Conservation (phyloP, 106 monocot species). For the Agapanthus africanus region DNA sequence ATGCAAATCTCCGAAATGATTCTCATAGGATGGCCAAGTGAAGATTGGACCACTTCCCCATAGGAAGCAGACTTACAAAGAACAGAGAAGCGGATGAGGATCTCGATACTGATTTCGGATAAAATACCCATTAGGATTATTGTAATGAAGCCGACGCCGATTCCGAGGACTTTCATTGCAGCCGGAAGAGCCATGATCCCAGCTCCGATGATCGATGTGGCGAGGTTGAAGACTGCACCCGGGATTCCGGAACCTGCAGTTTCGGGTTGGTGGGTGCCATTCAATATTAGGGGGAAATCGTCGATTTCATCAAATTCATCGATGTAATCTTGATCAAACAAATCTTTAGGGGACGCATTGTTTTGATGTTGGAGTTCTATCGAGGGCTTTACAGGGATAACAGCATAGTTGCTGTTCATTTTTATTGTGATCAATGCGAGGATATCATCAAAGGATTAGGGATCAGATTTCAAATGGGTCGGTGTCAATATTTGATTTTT, state of each 20-base stretch:
- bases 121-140: conserved; percentile 66
- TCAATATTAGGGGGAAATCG: conserved; percentile 42
- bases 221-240: conserved; percentile 84
- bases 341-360: neutral
- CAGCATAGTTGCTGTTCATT: conserved; percentile 37
- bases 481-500: conserved; percentile 7
- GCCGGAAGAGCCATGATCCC: conserved; percentile 95
- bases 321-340: neutral
- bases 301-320: conserved; percentile 32
- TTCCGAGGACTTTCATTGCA: conserved; percentile 80
- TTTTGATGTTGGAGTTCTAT: conserved; percentile 37
- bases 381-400: conserved; percentile 19
- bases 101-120: conserved; percentile 80
- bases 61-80: conserved; percentile 48
- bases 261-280: neutral
- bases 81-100: conserved; percentile 55
- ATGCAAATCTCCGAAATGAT: conserved; percentile 62
- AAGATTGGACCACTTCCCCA: conserved; percentile 57
- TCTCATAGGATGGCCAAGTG: conserved; percentile 42
- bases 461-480: neutral
- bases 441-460: neutral
- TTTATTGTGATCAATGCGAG: neutral
- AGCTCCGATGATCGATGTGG: conserved; percentile 84
- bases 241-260: conserved; percentile 40
- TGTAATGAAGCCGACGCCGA: conserved; percentile 35